Evolutionary conservation across 1,284 basidiomycete genomes (phyloP).

Genomic region (Hortiboletus rubellus): DNA sequence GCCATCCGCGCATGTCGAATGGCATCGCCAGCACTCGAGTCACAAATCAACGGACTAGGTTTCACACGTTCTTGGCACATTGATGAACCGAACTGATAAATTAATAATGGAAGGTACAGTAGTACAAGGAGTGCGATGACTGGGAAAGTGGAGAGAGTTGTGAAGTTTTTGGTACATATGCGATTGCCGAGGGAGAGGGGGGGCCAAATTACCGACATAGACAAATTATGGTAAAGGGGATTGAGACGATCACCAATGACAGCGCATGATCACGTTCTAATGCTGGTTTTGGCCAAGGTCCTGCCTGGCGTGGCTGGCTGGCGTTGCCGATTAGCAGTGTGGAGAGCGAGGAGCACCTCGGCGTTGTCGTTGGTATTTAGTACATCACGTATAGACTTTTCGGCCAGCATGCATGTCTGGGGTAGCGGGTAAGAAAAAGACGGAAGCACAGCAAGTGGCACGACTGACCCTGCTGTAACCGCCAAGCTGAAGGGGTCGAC

Average conservation of each 20-base stretch:
- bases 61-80: slow-evolving; percentile 7
- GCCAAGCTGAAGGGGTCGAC: slow-evolving; percentile 61
- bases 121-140: slow-evolving; percentile 23
- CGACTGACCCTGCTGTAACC: slow-evolving; percentile 71
- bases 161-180: slow-evolving; percentile 30
- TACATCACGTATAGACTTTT: slow-evolving; percentile 66
- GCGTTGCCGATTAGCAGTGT: slow-evolving; percentile 30
- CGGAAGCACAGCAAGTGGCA: background rate
- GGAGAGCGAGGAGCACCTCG: slow-evolving; percentile 60
- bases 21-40: background rate
- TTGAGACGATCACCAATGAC: background rate
- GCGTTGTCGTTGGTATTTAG: slow-evolving; percentile 67
- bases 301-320: slow-evolving; percentile 20
- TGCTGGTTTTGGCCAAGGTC: slow-evolving; percentile 17
- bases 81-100: slow-evolving; percentile 13
- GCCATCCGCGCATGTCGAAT: too few relatives aligned
- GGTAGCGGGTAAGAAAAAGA: background rate
- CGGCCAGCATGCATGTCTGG: slow-evolving; percentile 68
- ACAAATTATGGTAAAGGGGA: slow-evolving; percentile 11
- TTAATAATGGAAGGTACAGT: slow-evolving; percentile 17
- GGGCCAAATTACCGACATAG: slow-evolving; percentile 12
- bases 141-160: slow-evolving; percentile 13
- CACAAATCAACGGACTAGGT: background rate
- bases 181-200: background rate
- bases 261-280: slow-evolving; percentile 26